Percentiles rank a stretch among this genome's conserved stretches.
phyloP scores from a whole-genome alignment of 306 rosid species.

The Hippophae gyantsensis region DNA sequence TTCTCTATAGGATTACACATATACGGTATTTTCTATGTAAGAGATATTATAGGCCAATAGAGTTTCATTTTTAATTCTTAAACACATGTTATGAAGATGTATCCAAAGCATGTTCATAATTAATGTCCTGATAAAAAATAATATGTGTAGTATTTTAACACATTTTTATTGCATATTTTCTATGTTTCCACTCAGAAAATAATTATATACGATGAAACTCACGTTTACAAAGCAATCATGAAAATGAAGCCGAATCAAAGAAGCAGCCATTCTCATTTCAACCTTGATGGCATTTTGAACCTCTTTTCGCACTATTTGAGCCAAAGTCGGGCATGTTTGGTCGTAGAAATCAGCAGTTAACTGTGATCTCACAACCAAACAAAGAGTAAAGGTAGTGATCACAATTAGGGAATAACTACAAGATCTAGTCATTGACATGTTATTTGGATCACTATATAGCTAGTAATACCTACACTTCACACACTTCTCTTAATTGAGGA shows the following conservation, averaged over 20 bases:
- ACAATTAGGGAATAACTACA: constrained; percentile 14
- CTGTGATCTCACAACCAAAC: constrained; percentile 41
- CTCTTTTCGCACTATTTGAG: constrained; percentile 43
- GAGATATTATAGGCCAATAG: too few relatives aligned
- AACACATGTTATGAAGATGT: not conserved
- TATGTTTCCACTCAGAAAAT: not conserved
- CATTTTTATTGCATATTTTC: too few relatives aligned
- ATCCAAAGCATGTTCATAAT: too few relatives aligned
- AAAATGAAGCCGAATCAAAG: constrained; percentile 84
- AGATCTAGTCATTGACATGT: not conserved
- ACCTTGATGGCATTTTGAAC: constrained; percentile 41
- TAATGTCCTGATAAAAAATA: too few relatives aligned
- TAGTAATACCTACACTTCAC: too few relatives aligned
- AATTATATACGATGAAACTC: constrained; percentile 6
- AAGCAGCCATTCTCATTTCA: constrained; percentile 83
- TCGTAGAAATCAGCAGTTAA: constrained; percentile 53
- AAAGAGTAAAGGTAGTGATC: constrained; percentile 20
- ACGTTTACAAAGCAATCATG: constrained; percentile 94
- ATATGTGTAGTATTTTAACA: too few relatives aligned
- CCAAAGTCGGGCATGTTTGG: constrained; percentile 52
- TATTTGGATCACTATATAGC: not conserved
- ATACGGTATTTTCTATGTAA: too few relatives aligned
- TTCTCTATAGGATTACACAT: too few relatives aligned
- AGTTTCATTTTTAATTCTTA: not conserved
- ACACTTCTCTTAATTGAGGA: too few relatives aligned